Percentiles rank a stretch among this genome's conserved stretches.
Conservation (phyloP, 208 protist species). For the Crithidia brevicula region DNA sequence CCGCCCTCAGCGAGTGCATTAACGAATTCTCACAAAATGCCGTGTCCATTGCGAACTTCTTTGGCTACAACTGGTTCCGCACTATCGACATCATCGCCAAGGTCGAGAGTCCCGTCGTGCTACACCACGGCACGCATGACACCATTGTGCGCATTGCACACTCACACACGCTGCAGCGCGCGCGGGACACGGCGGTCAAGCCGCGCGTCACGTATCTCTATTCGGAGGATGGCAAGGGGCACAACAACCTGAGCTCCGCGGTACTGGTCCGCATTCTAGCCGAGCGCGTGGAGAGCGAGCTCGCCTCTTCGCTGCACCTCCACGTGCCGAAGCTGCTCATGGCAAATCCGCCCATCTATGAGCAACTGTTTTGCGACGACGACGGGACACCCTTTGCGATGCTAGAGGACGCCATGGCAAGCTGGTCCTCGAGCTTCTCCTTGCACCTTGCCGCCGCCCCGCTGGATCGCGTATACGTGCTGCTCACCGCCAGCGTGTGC, state of each 20-base stretch:
- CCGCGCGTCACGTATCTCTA: constrained; percentile 69
- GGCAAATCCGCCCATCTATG: constrained; percentile 61
- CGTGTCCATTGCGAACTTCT: constrained; percentile 67
- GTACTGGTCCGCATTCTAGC: constrained; percentile 52
- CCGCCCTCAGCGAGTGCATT: constrained; percentile 77
- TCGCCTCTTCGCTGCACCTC: constrained; percentile 28
- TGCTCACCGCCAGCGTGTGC: constrained; percentile 65
- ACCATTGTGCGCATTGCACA: constrained; percentile 74
- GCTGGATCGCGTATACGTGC: constrained; percentile 49
- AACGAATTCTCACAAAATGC: constrained; percentile 65
- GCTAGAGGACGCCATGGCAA: constrained; percentile 24
- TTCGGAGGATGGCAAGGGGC: constrained; percentile 59
- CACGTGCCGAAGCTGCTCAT: constrained; percentile 28
- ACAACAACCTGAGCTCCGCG: constrained; percentile 77
- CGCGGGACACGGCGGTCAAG: constrained; percentile 42
- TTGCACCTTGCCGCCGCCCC: constrained; percentile 30
- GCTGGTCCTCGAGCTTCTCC: constrained; percentile 21
- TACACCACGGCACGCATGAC: constrained; percentile 86
- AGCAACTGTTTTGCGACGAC: constrained; percentile 50
- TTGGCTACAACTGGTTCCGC: constrained; percentile 85
- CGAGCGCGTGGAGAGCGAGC: constrained; percentile 47
- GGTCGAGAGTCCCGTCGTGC: constrained; percentile 75
- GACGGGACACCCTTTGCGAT: constrained; percentile 29
- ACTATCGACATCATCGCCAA: constrained; percentile 81
- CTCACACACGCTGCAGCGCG: constrained; percentile 56